Evolutionary conservation across 176 grass and related monocot genomes (phyloP).

Genomic region (Juncus effusus): DNA sequence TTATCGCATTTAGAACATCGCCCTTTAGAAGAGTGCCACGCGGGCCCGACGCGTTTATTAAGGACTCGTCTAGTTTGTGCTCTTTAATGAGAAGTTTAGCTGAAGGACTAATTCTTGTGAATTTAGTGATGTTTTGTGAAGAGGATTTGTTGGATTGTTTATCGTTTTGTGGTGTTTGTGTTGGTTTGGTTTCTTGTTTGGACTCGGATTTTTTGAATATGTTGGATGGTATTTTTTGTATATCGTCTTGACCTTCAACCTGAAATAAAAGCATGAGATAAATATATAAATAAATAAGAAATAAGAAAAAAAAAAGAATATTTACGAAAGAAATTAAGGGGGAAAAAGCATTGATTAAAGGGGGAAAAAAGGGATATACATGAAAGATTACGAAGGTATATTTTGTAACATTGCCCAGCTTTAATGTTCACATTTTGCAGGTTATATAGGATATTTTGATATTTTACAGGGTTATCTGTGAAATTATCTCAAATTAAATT

Average conservation of each 20-base stretch:
- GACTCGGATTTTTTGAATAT: conserved; percentile 45
- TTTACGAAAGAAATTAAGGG: too few relatives aligned
- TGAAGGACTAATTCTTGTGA: conserved; percentile 74
- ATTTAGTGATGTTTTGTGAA: conserved; percentile 33
- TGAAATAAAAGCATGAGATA: conserved; percentile 28
- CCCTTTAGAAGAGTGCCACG: conserved; percentile 96
- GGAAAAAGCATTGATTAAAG: too few relatives aligned
- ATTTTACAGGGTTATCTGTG: too few relatives aligned
- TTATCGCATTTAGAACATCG: conserved; percentile 72
- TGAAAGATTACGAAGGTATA: not conserved
- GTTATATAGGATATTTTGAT: too few relatives aligned
- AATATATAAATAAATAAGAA: not conserved
- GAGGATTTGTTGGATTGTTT: conserved; percentile 27
- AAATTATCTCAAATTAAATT: too few relatives aligned
- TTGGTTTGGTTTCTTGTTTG: conserved; percentile 43
- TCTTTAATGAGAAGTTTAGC: conserved; percentile 91
- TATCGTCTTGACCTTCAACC: conserved; percentile 82
- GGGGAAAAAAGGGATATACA: not conserved
- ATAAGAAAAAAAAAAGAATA: not conserved
- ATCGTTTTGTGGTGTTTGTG: conserved; percentile 28
- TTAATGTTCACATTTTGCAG: too few relatives aligned
- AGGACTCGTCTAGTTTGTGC: conserved; percentile 56
- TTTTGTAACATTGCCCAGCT: too few relatives aligned
- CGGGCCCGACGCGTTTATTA: conserved; percentile 76
- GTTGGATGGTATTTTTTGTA: conserved; percentile 70